Evolutionary conservation across 352 stramenopile species (phyloP), one percentile per base, ranked within the genome.

Genomic region (Phytopythium chamaehyphon): DNA sequence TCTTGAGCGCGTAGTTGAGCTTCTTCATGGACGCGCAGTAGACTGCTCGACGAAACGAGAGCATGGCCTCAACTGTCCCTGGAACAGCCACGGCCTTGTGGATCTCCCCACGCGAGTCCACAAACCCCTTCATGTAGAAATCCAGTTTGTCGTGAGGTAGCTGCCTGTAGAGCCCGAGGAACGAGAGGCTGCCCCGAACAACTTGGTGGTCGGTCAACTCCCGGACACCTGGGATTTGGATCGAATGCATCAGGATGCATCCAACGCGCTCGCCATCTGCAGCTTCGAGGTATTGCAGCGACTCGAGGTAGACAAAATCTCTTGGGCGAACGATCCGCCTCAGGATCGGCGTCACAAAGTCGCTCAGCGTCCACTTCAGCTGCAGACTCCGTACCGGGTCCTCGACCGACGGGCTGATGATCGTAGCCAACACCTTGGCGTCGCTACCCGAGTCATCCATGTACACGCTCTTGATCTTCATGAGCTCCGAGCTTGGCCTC

Each of bases 171-270:
- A 79, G 24, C 48, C 59, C 69, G 55, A 62, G 76, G 28, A 65
- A 70, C 21, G 71, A 82, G 6, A 82, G 47, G 35, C 54, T 61
- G n/a, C 62, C 60, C 28, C 68, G 68, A 36, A 76, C 57, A 48
- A 78, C 57, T 23, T 55, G 31, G 40, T 61, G 61, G 21, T 62
- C 54, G 16, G 73, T 55, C 40, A 67, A 57, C 37, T 68, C 62
- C 26, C 55, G 72, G 2, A 49, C 47, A 45, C 48, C 59, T 10
- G 67, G 64, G 15, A 78, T 40, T 18, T 78, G 59, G 4, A 83
- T 57, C 38, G 69, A 79, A 52, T 73, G 67, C 61, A 74, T 75
- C 35, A 88, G 47, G 24, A 82, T 62, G 61, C 73, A 86, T 1
- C 76, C 76, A 18, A 84, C 55, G 14, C 75, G 69, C 43, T 83